A percentile compares a stretch with the other conserved stretches of the same genome.
Conservation (phyloP, 1,284 basidiomycete species). For the Omphalotus olearius region DNA sequence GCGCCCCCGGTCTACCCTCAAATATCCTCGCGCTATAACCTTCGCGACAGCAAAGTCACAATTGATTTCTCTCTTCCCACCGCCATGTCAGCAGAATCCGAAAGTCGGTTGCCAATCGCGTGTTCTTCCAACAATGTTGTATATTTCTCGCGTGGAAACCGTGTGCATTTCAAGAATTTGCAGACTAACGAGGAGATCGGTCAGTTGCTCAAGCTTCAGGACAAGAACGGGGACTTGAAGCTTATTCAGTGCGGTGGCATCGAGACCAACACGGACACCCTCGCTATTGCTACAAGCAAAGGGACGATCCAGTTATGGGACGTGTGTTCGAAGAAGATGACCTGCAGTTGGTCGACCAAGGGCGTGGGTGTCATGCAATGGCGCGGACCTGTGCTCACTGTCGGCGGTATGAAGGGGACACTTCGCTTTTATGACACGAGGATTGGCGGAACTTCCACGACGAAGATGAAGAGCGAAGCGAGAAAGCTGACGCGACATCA, state of each 20-base stretch:
- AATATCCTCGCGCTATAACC: slow-evolving; percentile 32
- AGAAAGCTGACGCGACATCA: slow-evolving; percentile 48
- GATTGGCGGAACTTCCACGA: slow-evolving; percentile 26
- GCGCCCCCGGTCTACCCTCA: slow-evolving; percentile 24
- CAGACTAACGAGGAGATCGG: slow-evolving; percentile 36
- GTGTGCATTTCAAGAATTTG: slow-evolving; percentile 48
- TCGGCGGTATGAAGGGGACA: slow-evolving; percentile 44
- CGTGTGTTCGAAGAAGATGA: slow-evolving; percentile 40
- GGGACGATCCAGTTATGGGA: slow-evolving; percentile 52
- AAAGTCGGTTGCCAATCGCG: slow-evolving; percentile 27
- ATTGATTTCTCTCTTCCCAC: slow-evolving; percentile 36
- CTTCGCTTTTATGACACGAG: slow-evolving; percentile 53
- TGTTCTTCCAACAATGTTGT: slow-evolving; percentile 40
- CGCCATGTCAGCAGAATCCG: background rate
- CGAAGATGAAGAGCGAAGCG: slow-evolving; percentile 50
- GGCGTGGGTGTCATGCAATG: slow-evolving; percentile 44
- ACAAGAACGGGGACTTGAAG: slow-evolving; percentile 39
- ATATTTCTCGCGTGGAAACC: slow-evolving; percentile 48
- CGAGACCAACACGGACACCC: slow-evolving; percentile 29
- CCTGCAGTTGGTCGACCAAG: slow-evolving; percentile 37
- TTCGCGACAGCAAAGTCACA: slow-evolving; percentile 32
- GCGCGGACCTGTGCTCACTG: slow-evolving; percentile 41
- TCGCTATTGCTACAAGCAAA: slow-evolving; percentile 45
- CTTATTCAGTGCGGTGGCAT: slow-evolving; percentile 38
- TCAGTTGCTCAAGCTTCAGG: slow-evolving; percentile 47